Base-by-base conservation (phyloP, 306 rosid genomes). In the Spatholobus suberectus region DNA sequence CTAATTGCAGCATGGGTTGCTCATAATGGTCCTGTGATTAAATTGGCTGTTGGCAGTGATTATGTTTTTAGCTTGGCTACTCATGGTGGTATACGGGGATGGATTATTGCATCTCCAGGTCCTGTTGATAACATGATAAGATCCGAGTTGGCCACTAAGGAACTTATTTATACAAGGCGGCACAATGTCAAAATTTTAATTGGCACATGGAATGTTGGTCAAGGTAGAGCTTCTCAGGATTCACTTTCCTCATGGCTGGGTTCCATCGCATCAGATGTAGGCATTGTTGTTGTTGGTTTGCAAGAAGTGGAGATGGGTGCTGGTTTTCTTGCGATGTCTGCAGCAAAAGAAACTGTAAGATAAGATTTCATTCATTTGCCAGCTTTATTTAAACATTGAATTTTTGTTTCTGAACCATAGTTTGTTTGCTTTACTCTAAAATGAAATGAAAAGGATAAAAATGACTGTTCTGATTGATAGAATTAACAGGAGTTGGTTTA, bases 251-350 rank as follows among this genome's bases (percentile, higher is more conserved):
- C 97, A 6, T 96, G 99, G 99, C 81, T 96, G 88, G 99, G 98
- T 76, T 96, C 99, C 55, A 81, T 86, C 65, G 94, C 82, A 65
- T 88, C 94, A 4, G 99, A 96, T 84, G 98, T 94, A 74, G 98
- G 99, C 79, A 91, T 96, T 86, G 93, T 96, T 73, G 99, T 96
- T 70, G 88, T 92, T 77, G 98, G 99, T 73, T 85, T 94, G 90
- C 99, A 96, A 93, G 99, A 96, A 86, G 99, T 94, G 81, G 99
- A 96, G 68, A 96, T 96, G 99, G 99, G 99, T 55, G 99, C 99
- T 3, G 98, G 99, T 74, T 96, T 96, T 83, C 98, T 96, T 70
- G 99, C 99, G 66, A 94, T 96, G 97, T 96, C 99, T 40, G 98
- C 98, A 1, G 99, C 99, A 75, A 96, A 96, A 90, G 99, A 96